Conservation (phyloP, 2,329 filamentous ascomycete genomes). For the Xylaria sp. region DNA sequence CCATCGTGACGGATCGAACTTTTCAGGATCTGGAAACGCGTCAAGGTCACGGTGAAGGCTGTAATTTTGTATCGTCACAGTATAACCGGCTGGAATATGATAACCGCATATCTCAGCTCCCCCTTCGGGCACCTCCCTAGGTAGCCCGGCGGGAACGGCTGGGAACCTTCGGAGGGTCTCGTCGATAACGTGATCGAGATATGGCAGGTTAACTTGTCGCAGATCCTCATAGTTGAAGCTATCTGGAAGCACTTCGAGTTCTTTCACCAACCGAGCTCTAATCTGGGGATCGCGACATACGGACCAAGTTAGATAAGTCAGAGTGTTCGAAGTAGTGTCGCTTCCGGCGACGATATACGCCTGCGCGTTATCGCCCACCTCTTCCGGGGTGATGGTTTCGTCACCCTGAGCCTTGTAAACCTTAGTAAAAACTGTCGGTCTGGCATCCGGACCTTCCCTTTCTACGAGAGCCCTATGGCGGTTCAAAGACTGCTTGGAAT, state of each 20-base stretch:
- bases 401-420: constrained; percentile 51
- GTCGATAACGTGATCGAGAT: constrained; percentile 49
- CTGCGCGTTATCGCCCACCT: constrained; percentile 37
- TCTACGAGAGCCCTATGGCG: constrained; percentile 38
- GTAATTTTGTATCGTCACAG: constrained; percentile 53
- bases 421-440: constrained; percentile 53
- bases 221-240: constrained; percentile 49
- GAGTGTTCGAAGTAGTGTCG: constrained; percentile 62
- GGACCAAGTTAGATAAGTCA: constrained; percentile 60
- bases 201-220: constrained; percentile 44
- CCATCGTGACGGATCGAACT: constrained; percentile 43
- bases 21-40: constrained; percentile 53
- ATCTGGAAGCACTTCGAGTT: constrained; percentile 39
- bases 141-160: constrained; percentile 49
- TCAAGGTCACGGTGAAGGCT: constrained; percentile 53
- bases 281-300: constrained; percentile 49
- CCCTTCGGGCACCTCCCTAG: constrained; percentile 48
- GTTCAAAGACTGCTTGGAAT: constrained; percentile 45
- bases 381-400: constrained; percentile 37
- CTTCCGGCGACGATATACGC: constrained; percentile 62
- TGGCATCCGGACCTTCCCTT: constrained; percentile 38
- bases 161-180: constrained; percentile 51
- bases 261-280: constrained; percentile 41
- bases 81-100: constrained; percentile 50
- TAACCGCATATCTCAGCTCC: constrained; percentile 50